Percentiles rank a stretch among this genome's conserved stretches.
Evolutionary conservation across 2,329 filamentous ascomycete species (phyloP).

Genomic region (Phialocephala sp.): DNA sequence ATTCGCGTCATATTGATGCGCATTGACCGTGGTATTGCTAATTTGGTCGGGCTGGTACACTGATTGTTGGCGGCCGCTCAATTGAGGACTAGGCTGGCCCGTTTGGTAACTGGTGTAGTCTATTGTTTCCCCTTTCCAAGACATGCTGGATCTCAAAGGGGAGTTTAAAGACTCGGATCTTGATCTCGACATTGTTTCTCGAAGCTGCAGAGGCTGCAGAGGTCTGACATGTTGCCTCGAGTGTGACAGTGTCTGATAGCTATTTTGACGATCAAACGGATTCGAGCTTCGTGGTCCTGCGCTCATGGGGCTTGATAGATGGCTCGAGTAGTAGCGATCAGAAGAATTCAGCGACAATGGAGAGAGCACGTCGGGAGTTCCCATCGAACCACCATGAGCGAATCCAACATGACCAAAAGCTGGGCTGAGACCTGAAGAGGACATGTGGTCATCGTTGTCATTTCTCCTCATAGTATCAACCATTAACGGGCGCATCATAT

Average conservation of each 20-base stretch:
- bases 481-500: slow-evolving; percentile 66
- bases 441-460: slow-evolving; percentile 69
- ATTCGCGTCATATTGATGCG: slow-evolving; percentile 56
- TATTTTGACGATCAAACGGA: slow-evolving; percentile 57
- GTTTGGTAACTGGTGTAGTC: slow-evolving; percentile 59
- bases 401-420: slow-evolving; percentile 72
- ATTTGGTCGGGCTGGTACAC: slow-evolving; percentile 58
- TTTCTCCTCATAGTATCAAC: slow-evolving; percentile 69
- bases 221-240: slow-evolving; percentile 54
- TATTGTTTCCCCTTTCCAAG: slow-evolving; percentile 66
- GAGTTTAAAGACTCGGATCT: slow-evolving; percentile 64
- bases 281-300: slow-evolving; percentile 56
- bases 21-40: slow-evolving; percentile 47
- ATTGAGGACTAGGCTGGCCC: slow-evolving; percentile 52
- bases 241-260: slow-evolving; percentile 53
- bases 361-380: slow-evolving; percentile 60
- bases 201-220: slow-evolving; percentile 62
- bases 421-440: slow-evolving; percentile 69
- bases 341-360: slow-evolving; percentile 60
- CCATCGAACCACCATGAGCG: slow-evolving; percentile 57
- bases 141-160: slow-evolving; percentile 63
- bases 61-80: slow-evolving; percentile 54
- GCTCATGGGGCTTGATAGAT: slow-evolving; percentile 54
- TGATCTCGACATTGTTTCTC: slow-evolving; percentile 61
- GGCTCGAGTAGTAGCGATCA: slow-evolving; percentile 59